phyloP scores from a whole-genome alignment of 139 green algal species.

The Microglena sp. region DNA sequence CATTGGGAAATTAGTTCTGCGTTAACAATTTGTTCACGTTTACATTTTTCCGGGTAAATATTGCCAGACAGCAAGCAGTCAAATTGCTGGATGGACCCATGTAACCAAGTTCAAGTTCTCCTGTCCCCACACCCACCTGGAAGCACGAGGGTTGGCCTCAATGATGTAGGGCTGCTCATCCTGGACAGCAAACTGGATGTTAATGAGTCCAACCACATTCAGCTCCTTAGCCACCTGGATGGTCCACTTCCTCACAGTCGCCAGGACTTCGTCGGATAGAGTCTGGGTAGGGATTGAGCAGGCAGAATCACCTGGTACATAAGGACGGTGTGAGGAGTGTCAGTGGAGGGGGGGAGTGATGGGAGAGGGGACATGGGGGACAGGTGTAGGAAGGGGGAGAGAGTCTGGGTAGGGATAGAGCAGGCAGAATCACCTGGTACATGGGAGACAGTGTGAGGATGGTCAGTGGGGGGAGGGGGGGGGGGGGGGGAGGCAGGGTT shows the following conservation, averaged over 20 bases:
- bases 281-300: constrained; percentile 91
- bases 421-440: constrained; percentile 86
- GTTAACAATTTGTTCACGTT: too few species aligned
- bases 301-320: constrained; percentile 75
- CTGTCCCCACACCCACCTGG: constrained; percentile 19
- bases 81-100: too few species aligned
- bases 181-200: constrained; percentile 96
- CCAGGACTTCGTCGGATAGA: constrained; percentile 63
- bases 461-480: too few species aligned
- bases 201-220: constrained; percentile 94
- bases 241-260: constrained; percentile 83
- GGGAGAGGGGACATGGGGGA: too few species aligned
- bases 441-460: too few species aligned
- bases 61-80: too few species aligned
- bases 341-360: too few species aligned
- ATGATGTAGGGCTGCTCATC: constrained; percentile 90
- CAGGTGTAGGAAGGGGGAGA: too few species aligned
- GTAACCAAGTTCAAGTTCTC: not conserved
- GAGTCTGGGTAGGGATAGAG: constrained; percentile 85
- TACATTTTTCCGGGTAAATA: too few species aligned
- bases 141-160: constrained; percentile 95
- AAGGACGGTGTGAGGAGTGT: not conserved
- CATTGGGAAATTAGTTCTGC: too few species aligned
- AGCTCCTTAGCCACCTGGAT: constrained; percentile 76
- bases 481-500: too few species aligned